Percentiles rank a stretch among this genome's conserved stretches.
These are phyloP conservation scores for Houttuynia cordata DNA, from an alignment of 164 flowering plant species.

Conservation along the genomic window DNA sequence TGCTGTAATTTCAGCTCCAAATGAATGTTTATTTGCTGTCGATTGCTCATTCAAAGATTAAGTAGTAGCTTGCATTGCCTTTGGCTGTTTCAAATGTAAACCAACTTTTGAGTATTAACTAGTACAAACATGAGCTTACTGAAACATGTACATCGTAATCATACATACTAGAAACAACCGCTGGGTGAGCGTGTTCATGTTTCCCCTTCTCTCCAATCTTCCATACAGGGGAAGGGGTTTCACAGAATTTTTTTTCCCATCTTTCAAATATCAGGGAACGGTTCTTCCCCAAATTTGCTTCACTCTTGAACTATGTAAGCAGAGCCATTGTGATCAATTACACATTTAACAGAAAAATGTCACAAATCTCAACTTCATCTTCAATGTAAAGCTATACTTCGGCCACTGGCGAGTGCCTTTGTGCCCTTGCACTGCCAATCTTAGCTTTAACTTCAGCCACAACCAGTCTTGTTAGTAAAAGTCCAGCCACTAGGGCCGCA, in stretches of 20 bases:
- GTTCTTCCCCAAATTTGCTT: background rate
- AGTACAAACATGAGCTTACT: no score
- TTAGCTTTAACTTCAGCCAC: slow-evolving; percentile 51
- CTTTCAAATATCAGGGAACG: background rate
- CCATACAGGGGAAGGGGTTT: background rate
- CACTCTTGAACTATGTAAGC: background rate
- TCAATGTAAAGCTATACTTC: background rate
- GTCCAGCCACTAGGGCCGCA: slow-evolving; percentile 54
- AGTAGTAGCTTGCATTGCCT: no score
- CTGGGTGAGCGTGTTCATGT: background rate
- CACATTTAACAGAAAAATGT: no score
- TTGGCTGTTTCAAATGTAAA: no score
- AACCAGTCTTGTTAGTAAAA: slow-evolving; percentile 51
- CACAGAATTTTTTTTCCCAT: background rate
- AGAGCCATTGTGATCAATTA: background rate
- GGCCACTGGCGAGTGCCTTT: background rate
- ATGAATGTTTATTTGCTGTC: no score
- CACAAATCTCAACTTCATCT: background rate
- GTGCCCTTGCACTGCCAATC: slow-evolving; percentile 25
- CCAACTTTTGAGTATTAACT: no score
- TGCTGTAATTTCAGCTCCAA: no score
- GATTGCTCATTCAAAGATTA: no score
- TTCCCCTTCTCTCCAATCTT: background rate
- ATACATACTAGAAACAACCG: no score
- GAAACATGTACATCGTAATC: no score